Evolutionary conservation across 1,139 yeast species (phyloP).

Genomic region (Arxiozyma slooffiae): DNA sequence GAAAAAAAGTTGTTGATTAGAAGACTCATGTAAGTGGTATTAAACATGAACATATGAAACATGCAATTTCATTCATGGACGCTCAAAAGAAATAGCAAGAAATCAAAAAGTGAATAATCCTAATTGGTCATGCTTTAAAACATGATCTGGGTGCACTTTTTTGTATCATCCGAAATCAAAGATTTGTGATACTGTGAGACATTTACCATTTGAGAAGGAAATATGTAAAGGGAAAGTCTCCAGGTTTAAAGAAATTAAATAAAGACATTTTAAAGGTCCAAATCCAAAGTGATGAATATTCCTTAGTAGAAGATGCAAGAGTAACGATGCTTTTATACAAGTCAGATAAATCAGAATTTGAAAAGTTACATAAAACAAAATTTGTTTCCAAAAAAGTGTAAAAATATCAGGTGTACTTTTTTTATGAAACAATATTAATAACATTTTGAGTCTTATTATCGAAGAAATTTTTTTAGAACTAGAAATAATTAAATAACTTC

Average conservation of each 20-base stretch:
- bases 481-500: too few relatives aligned
- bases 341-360: slow-evolving; percentile 47
- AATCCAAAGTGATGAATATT: slow-evolving; percentile 71
- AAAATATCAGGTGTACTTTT: neutral
- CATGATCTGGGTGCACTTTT: slow-evolving; percentile 66
- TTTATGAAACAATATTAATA: too few relatives aligned
- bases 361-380: slow-evolving; percentile 8
- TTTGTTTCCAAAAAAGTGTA: neutral
- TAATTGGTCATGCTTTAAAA: slow-evolving; percentile 80
- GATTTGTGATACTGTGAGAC: slow-evolving; percentile 69
- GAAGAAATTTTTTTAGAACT: neutral
- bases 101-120: slow-evolving; percentile 40
- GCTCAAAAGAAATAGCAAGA: slow-evolving; percentile 53
- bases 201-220: slow-evolving; percentile 45
- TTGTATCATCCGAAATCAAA: slow-evolving; percentile 55
- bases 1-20: slow-evolving; percentile 75
- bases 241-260: slow-evolving; percentile 59
- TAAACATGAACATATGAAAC: slow-evolving; percentile 53
- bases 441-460: too few relatives aligned
- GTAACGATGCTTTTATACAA: slow-evolving; percentile 77
- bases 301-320: slow-evolving; percentile 84
- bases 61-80: slow-evolving; percentile 54
- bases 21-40: slow-evolving; percentile 94
- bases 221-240: slow-evolving; percentile 56
- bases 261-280: slow-evolving; percentile 46